Base-by-base conservation (phyloP, 163 green algal species). In the Chlamydomonas reinhardtii region DNA sequence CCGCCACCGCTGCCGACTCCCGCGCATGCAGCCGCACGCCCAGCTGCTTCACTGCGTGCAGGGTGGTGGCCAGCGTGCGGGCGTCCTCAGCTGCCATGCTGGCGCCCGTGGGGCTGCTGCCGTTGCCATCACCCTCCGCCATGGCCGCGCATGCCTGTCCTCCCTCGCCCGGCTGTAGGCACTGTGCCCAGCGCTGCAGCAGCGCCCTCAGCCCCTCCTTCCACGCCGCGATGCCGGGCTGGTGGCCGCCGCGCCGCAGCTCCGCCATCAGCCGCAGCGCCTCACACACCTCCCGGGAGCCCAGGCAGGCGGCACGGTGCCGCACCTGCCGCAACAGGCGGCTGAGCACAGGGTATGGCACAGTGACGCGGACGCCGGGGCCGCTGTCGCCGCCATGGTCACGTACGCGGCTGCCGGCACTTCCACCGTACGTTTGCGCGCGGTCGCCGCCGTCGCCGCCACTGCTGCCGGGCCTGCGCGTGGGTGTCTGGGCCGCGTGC, bases 121-220 rank as follows among this genome's bases (percentile, higher is more conserved):
- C 8, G 39, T 48, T 48, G 39, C 73, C 31, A 31, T 15, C 73
- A 1, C 0, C 73, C 2, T 54, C 52, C 73, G 2, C 17, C 29
- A 24, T 65, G 22, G 22, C 29, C 76, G 4, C n/a, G 37, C 20
- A 29, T 12, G 29, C 76, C 76, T 52, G 34, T 37, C 1, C 56
- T 31, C 29, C 65, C 65, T 25, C 65, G 29, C 8, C 29, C 15
- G 8, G 29, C 29, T 32, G 59, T 56, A 86, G 52, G 70, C 79
- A 59, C 80, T 34, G 54, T 12, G n/a, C 25, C 80, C 80, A 86
- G 70, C 80, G 80, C 8, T 59, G 22, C 80, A 79, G 70, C 69
- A 86, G 80, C 80, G 48, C 80, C 54, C 80, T 25, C 70, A 80
- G 19, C 15, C 80, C 80, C 69, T 86, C 80, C 31, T 73, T 73